These are phyloP conservation scores for Amauroascus niger DNA, from an alignment of 2,329 filamentous ascomycete species.

Conservation along the genomic window DNA sequence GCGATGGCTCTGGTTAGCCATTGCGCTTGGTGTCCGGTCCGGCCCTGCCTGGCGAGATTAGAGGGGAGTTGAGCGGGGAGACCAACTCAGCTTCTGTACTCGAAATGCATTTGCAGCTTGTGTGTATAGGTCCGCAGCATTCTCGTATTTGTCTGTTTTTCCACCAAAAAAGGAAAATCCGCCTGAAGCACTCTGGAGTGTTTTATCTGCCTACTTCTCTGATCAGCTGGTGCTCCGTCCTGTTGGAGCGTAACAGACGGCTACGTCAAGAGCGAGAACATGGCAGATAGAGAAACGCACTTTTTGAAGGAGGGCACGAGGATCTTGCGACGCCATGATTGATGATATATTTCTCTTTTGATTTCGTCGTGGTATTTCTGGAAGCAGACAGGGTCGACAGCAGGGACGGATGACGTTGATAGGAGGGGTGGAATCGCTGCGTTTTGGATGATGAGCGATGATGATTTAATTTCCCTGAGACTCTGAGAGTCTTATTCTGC, in stretches of 20 bases:
- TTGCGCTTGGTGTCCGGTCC: background rate
- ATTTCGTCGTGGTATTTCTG: background rate
- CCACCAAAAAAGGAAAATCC: conserved; percentile 89
- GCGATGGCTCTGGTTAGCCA: background rate
- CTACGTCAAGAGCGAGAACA: conserved; percentile 15
- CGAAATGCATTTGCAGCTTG: conserved; percentile 88
- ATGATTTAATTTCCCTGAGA: no score
- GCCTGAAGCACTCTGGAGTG: conserved; percentile 59
- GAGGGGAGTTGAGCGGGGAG: conserved; percentile 8
- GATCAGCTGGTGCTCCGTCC: background rate
- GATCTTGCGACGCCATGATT: conserved; percentile 61
- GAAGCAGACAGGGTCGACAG: background rate
- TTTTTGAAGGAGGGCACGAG: conserved; percentile 68
- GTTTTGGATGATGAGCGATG: background rate
- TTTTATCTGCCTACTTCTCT: conserved; percentile 67
- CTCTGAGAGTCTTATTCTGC: background rate
- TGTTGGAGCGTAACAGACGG: background rate
- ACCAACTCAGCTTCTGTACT: conserved; percentile 70
- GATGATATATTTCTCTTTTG: background rate
- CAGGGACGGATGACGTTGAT: background rate
- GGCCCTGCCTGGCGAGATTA: background rate
- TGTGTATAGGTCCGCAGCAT: conserved; percentile 75
- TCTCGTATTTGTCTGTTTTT: conserved; percentile 77
- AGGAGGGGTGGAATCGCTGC: background rate
- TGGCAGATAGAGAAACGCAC: conserved; percentile 35